These are phyloP conservation scores for Aspergillus indologenus DNA, from an alignment of 495 filamentous ascomycete species.

Conservation along the genomic window DNA sequence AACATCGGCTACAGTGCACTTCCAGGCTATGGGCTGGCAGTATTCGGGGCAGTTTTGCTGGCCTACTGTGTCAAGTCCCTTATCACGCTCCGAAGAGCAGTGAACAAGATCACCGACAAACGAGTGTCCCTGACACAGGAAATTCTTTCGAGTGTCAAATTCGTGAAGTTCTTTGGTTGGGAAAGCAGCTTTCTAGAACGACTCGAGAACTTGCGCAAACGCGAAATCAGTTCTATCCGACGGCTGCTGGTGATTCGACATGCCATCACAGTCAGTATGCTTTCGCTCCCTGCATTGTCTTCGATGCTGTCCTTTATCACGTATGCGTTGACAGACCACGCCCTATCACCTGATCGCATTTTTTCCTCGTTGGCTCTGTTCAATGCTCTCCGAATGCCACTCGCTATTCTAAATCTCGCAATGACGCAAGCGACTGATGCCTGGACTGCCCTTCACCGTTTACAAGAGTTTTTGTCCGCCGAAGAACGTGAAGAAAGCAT, in stretches of 20 bases:
- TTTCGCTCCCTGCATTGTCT: conserved; percentile 83
- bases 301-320: conserved; percentile 96
- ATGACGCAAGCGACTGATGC: conserved; percentile 89
- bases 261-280: conserved; percentile 73
- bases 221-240: conserved; percentile 77
- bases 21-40: conserved; percentile 77
- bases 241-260: conserved; percentile 77
- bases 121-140: conserved; percentile 89
- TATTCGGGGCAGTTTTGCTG: conserved; percentile 72
- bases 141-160: conserved; percentile 83
- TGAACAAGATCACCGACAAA: conserved; percentile 92
- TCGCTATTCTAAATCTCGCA: conserved; percentile 84
- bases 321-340: conserved; percentile 72
- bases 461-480: conserved; percentile 80
- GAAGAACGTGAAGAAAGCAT: conserved; percentile 82
- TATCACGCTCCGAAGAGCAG: conserved; percentile 65
- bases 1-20: conserved; percentile 87
- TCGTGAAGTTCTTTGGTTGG: conserved; percentile 97
- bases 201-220: conserved; percentile 64
- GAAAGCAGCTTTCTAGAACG: conserved; percentile 80
- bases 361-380: conserved; percentile 94
- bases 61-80: conserved; percentile 69
- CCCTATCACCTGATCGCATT: conserved; percentile 68
- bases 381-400: conserved; percentile 82
- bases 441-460: conserved; percentile 74